Percentiles rank a stretch among this genome's conserved stretches.
Evolutionary conservation across 257 asterid species (phyloP).

Genomic region (Parsonsia alboflavescens): DNA sequence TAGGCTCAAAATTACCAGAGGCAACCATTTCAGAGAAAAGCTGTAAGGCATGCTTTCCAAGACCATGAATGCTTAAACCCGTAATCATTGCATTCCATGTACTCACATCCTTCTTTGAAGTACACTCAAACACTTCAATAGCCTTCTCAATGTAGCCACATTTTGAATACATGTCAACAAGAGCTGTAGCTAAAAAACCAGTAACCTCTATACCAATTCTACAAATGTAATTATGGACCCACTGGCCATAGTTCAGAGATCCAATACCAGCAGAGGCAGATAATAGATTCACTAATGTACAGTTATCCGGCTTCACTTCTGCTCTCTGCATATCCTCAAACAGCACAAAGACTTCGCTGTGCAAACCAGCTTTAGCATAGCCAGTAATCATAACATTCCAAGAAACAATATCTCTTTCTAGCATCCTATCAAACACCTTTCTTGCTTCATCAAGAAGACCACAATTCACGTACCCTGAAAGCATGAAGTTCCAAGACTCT

Average conservation of each 20-base stretch:
- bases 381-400: constrained; percentile 39
- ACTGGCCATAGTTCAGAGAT: constrained; percentile 30
- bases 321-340: constrained; percentile 30
- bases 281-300: constrained; percentile 35
- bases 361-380: constrained; percentile 23
- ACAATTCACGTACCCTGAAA: constrained; percentile 26
- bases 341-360: constrained; percentile 23
- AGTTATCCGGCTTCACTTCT: constrained; percentile 28
- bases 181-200: constrained; percentile 36
- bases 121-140: constrained; percentile 20
- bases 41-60: constrained; percentile 25
- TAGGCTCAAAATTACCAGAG: constrained; percentile 24
- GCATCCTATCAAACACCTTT: constrained; percentile 32
- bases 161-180: constrained; percentile 41
- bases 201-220: constrained; percentile 19
- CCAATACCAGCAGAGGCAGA: constrained; percentile 38
- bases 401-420: constrained; percentile 31
- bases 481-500: constrained; percentile 41
- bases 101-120: constrained; percentile 28
- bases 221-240: constrained; percentile 30
- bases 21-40: constrained; percentile 26
- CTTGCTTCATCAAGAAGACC: constrained; percentile 34
- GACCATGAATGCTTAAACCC: constrained; percentile 39
- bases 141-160: constrained; percentile 39
- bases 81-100: constrained; percentile 43